Percentiles rank a stretch among this genome's conserved stretches.
These are phyloP conservation scores for Vitis hybrid DNA, from an alignment of 177 flowering plant species.

Conservation along the genomic window DNA sequence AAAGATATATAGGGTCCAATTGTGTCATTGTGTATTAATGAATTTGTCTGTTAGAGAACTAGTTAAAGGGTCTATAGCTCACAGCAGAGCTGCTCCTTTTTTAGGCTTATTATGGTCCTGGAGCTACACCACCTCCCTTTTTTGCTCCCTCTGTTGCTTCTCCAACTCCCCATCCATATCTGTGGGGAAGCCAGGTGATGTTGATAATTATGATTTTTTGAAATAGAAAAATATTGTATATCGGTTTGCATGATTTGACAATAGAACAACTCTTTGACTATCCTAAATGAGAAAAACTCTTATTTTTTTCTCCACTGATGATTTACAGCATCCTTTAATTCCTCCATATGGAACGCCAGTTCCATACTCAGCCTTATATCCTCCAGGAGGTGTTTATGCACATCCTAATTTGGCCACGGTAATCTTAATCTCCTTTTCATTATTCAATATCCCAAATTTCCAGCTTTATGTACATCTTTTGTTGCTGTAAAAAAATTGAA, in stretches of 20 bases:
- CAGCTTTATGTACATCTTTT: background rate
- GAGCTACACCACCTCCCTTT: constrained; percentile 68
- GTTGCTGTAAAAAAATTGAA: background rate
- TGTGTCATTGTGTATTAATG: background rate
- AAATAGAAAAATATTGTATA: too few species aligned
- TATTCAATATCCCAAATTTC: background rate
- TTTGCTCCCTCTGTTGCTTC: constrained; percentile 77
- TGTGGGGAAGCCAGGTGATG: constrained; percentile 87
- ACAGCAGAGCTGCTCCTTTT: constrained; percentile 23
- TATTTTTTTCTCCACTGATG: constrained; percentile 12
- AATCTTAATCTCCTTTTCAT: constrained; percentile 12
- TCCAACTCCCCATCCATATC: constrained; percentile 77
- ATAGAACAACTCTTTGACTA: background rate
- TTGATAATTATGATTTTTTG: too few species aligned
- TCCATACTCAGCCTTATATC: constrained; percentile 83
- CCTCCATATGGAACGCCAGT: constrained; percentile 92
- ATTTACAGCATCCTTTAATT: constrained; percentile 72
- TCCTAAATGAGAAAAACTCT: constrained; percentile 4
- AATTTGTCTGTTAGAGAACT: background rate
- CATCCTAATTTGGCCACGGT: constrained; percentile 77
- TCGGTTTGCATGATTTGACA: too few species aligned
- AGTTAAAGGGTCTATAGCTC: constrained; percentile 12
- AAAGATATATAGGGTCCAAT: background rate
- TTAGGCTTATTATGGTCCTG: constrained; percentile 86
- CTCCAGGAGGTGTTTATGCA: constrained; percentile 77